These are phyloP conservation scores for Trichosporon coremiiforme DNA, from an alignment of 1,284 basidiomycete species.

Conservation along the genomic window DNA sequence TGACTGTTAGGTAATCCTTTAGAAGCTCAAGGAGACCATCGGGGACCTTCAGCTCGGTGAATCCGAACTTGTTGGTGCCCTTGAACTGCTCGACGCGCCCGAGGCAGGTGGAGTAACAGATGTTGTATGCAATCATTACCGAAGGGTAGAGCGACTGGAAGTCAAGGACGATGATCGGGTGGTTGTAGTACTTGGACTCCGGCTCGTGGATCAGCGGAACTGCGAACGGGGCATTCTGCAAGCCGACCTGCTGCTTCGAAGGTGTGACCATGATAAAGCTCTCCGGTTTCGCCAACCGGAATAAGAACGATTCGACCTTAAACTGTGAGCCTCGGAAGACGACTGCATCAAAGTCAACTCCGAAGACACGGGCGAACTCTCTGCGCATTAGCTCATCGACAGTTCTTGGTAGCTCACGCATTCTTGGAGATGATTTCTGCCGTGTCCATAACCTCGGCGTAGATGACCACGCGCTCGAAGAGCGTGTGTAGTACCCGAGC, in stretches of 20 bases:
- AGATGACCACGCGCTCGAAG: conserved; percentile 65
- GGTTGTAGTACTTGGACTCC: conserved; percentile 85
- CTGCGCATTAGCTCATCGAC: conserved; percentile 57
- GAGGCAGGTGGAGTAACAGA: conserved; percentile 95
- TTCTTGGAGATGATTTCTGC: conserved; percentile 83
- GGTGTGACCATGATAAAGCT: conserved; percentile 86
- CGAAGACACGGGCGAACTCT: conserved; percentile 95
- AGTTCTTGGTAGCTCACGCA: conserved; percentile 64
- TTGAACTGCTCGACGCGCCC: conserved; percentile 82
- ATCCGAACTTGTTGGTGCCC: conserved; percentile 82
- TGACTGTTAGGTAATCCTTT: conserved; percentile 76
- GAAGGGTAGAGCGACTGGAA: conserved; percentile 96
- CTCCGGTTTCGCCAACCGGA: conserved; percentile 96
- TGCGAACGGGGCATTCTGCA: conserved; percentile 88
- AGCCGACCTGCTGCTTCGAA: conserved; percentile 82
- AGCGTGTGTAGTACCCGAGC: conserved; percentile 67
- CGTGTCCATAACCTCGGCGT: conserved; percentile 75
- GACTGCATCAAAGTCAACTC: conserved; percentile 95
- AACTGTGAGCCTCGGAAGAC: conserved; percentile 93
- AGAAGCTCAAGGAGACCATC: conserved; percentile 70
- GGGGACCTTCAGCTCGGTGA: conserved; percentile 70
- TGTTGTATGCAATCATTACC: conserved; percentile 98
- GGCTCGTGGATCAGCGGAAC: conserved; percentile 95
- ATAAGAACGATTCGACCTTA: conserved; percentile 98
- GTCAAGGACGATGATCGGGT: conserved; percentile 88